Base-by-base conservation (phyloP, 2,329 filamentous ascomycete species). In the Pyrenochaeta sp. region DNA sequence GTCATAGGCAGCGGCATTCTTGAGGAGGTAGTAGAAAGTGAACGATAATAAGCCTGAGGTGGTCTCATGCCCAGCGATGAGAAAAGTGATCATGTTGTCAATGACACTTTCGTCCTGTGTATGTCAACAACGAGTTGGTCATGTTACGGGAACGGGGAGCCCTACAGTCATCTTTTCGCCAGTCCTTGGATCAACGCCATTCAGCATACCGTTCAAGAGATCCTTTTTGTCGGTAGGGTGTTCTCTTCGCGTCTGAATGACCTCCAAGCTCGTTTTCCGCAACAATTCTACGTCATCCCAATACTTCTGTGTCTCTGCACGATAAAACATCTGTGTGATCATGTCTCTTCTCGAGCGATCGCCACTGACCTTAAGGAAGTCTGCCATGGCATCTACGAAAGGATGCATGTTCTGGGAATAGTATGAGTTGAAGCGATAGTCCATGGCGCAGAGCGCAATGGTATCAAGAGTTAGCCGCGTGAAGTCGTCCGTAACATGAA, bases 41-140 rank as follows among this genome's bases (percentile, higher is more conserved):
- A 78, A 79, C 0, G 74, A 77, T 6, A 77, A 54, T 1, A 75
- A 51, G 3, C 73, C 73, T 11, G 74, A 75, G 3, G 74, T 76
- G 0, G 73, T 75, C 73, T 77, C 56, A 72, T 77, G 55, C 3
- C 68, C 66, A 32, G 63, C 83, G 66, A 63, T 86, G 35, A 89
- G 82, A 78, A 90, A 89, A 2, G 83, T 83, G 47, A 90, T 84
- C 60, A 91, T 86, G 69, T 91, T 88, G 71, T 90, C 86, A 42
- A 88, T 81, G 43, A 90, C 82, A 54, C 85, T 83, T 9, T 83
- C 82, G 4, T 89, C 83, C 4, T 66, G n/a, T 7, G 7, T 1
- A 35, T 4, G 7, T 65, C 18, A 65, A 35, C 21, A 14, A 14
- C 27, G 2, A 15, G 2, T 6, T 10, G 9, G 3, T 20, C 10